Evolutionary conservation across 108 stramenopile genomes (phyloP).

Genomic region (Hondaea fermentalgiana): DNA sequence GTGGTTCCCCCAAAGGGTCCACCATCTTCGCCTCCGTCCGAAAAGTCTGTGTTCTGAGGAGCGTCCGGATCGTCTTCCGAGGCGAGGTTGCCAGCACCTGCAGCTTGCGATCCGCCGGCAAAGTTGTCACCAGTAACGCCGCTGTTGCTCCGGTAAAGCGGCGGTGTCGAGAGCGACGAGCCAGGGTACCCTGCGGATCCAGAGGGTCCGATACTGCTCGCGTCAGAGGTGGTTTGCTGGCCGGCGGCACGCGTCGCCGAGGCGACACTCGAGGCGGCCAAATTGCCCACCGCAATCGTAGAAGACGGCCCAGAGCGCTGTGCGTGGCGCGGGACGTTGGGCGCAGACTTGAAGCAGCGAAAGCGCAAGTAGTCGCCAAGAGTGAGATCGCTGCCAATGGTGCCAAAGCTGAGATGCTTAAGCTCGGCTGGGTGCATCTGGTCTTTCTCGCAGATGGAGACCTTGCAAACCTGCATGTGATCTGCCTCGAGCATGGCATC

Average conservation of each 20-base stretch:
- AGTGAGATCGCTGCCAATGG: slow-evolving; percentile 14
- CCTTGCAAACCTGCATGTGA: background rate
- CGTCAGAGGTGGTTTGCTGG: too few species aligned
- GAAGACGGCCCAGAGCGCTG: background rate
- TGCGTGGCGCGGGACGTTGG: background rate
- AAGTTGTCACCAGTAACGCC: too few species aligned
- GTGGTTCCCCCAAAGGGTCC: background rate
- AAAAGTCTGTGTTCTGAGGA: too few species aligned
- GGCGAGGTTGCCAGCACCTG: too few species aligned
- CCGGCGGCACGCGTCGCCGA: too few species aligned
- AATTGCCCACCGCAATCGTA: background rate
- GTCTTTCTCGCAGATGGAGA: background rate
- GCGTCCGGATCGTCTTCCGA: too few species aligned
- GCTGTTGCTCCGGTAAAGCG: too few species aligned
- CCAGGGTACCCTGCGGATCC: too few species aligned
- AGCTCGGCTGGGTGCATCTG: background rate
- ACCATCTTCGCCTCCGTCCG: background rate
- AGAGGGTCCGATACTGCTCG: too few species aligned
- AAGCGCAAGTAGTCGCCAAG: background rate
- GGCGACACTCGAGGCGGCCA: background rate
- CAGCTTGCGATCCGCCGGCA: too few species aligned
- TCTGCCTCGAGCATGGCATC: background rate
- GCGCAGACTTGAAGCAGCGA: background rate
- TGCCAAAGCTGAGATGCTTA: background rate
- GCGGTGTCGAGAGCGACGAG: too few species aligned